Evolutionary conservation across 345 rosid species (phyloP).

Genomic region (Melaleuca quinquenervia): DNA sequence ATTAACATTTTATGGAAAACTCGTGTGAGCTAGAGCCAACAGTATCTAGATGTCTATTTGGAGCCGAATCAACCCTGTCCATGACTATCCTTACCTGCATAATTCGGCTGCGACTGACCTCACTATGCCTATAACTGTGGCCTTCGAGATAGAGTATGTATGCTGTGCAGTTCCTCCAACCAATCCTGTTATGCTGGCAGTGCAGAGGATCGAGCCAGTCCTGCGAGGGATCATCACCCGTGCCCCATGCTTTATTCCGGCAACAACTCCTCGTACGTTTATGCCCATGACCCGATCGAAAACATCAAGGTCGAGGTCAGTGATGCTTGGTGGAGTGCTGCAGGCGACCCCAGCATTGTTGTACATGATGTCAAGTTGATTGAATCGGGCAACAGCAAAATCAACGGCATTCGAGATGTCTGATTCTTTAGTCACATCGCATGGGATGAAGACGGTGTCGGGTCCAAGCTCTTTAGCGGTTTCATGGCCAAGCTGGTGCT

Average conservation of each 20-base stretch:
- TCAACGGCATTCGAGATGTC: slow-evolving; percentile 59
- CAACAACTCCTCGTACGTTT: slow-evolving; percentile 65
- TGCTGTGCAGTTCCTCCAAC: slow-evolving; percentile 69
- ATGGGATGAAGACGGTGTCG: slow-evolving; percentile 34
- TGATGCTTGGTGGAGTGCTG: slow-evolving; percentile 41
- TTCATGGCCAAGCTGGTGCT: slow-evolving; percentile 37
- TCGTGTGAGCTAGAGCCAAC: not conserved
- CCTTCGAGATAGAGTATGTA: slow-evolving; percentile 53
- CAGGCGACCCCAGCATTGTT: slow-evolving; percentile 80
- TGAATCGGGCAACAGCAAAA: slow-evolving; percentile 34
- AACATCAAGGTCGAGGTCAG: slow-evolving; percentile 51
- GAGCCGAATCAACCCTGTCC: slow-evolving; percentile 32
- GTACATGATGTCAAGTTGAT: slow-evolving; percentile 66
- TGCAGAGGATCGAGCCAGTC: slow-evolving; percentile 61
- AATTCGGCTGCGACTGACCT: slow-evolving; percentile 66
- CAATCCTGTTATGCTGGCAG: slow-evolving; percentile 59
- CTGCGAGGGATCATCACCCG: slow-evolving; percentile 68
- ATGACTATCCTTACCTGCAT: slow-evolving; percentile 10
- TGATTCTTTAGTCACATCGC: slow-evolving; percentile 71
- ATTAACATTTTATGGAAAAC: not conserved
- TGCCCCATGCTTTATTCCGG: slow-evolving; percentile 67
- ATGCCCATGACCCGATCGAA: slow-evolving; percentile 56
- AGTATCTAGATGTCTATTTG: not conserved
- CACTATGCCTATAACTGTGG: slow-evolving; percentile 44
- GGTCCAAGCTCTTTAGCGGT: slow-evolving; percentile 55